These are phyloP conservation scores for Musa troglodytarum DNA, from an alignment of 176 grass and related monocot species.

Conservation along the genomic window DNA sequence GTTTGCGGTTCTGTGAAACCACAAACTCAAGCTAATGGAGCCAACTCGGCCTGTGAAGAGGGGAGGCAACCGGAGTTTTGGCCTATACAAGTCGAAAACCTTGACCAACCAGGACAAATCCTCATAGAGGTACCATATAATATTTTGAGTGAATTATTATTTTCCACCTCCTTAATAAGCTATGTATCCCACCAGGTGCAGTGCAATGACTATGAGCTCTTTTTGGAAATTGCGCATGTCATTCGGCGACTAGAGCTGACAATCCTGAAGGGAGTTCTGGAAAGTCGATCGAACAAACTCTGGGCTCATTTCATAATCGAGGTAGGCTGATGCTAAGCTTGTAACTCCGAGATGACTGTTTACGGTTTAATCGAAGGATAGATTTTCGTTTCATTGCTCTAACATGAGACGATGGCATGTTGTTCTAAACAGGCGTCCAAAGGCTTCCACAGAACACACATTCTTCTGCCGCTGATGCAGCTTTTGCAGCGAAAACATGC, in stretches of 20 bases:
- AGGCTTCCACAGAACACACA: conserved; percentile 48
- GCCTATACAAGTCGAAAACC: conserved; percentile 58
- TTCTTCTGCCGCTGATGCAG: conserved; percentile 64
- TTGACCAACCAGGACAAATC: conserved; percentile 54
- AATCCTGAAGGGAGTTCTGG: conserved; percentile 56
- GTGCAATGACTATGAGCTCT: conserved; percentile 40
- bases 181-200: conserved; percentile 30
- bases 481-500: conserved; percentile 36
- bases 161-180: not conserved
- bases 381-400: no score
- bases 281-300: conserved; percentile 29
- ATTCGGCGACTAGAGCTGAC: conserved; percentile 41
- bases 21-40: conserved; percentile 7
- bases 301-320: conserved; percentile 59
- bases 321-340: conserved; percentile 23
- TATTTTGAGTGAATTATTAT: not conserved
- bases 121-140: conserved; percentile 46
- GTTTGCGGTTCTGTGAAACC: not conserved
- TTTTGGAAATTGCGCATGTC: conserved; percentile 43
- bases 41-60: not conserved
- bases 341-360: no score
- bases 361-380: no score
- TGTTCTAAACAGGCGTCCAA: conserved; percentile 22
- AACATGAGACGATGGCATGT: no score
- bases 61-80: conserved; percentile 25